Conservation (phyloP, 768 basidiomycete genomes). For the Lentinula guzmanii region DNA sequence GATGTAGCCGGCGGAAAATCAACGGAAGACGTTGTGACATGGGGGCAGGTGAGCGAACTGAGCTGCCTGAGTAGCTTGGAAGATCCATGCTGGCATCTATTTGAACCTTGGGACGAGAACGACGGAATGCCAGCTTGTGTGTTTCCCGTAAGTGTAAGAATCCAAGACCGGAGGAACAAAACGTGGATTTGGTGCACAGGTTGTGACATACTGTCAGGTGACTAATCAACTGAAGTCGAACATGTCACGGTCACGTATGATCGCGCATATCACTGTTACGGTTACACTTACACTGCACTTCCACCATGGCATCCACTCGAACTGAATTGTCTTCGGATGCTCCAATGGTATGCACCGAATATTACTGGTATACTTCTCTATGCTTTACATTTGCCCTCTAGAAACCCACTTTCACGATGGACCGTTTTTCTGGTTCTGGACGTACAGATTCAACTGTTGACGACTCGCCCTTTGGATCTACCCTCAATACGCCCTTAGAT, state of each 20-base stretch:
- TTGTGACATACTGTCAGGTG: neutral
- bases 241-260: neutral
- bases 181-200: conserved; percentile 11
- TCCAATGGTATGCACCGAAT: neutral
- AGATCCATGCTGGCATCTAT: conserved; percentile 11
- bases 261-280: neutral
- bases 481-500: conserved; percentile 35
- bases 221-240: neutral
- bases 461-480: conserved; percentile 36
- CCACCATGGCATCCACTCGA: neutral
- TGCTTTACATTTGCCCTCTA: neutral
- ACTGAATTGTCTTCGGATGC: neutral
- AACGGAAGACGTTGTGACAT: conserved; percentile 61
- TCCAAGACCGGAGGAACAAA: neutral
- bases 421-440: conserved; percentile 18
- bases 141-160: neutral
- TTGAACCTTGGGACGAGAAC: conserved; percentile 16
- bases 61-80: conserved; percentile 26
- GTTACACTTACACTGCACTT: neutral
- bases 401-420: neutral
- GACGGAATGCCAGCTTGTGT: conserved; percentile 31
- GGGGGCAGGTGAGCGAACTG: conserved; percentile 26
- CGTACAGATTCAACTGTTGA: conserved; percentile 20
- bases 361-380: neutral
- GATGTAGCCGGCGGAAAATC: conserved; percentile 73